Conservation (phyloP, 345 rosid species). For the Firmiana major region DNA sequence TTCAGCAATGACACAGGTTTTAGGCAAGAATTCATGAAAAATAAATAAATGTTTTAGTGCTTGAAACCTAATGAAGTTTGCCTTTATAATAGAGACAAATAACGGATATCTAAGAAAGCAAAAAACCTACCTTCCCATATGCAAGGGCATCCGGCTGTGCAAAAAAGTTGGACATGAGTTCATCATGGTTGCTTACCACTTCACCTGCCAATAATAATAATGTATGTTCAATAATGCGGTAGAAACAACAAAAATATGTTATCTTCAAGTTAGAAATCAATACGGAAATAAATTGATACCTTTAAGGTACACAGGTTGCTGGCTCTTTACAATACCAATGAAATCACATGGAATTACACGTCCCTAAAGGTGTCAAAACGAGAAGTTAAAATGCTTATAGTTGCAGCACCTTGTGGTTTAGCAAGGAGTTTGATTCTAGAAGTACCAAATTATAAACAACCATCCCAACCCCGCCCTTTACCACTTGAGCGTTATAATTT, state of each 20-base stretch:
- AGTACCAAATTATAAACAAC: background rate
- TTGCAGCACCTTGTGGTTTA: background rate
- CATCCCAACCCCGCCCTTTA: background rate
- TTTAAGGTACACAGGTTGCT: slow-evolving; percentile 86
- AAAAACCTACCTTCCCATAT: slow-evolving; percentile 76
- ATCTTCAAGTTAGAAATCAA: background rate
- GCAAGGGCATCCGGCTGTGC: slow-evolving; percentile 99
- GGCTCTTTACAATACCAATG: slow-evolving; percentile 81
- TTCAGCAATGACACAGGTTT: background rate
- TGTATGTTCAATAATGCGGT: background rate
- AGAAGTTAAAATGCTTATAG: slow-evolving; percentile 1
- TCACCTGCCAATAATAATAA: slow-evolving; percentile 51
- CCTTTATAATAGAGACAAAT: background rate
- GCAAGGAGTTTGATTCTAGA: background rate
- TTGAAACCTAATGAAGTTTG: background rate
- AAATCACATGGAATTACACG: slow-evolving; percentile 94
- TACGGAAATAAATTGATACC: slow-evolving; percentile 34
- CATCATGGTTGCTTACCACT: slow-evolving; percentile 91
- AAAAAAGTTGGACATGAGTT: slow-evolving; percentile 98
- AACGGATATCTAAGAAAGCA: background rate
- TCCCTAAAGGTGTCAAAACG: slow-evolving; percentile 51
- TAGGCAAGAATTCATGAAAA: background rate
- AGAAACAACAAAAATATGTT: slow-evolving; percentile 12
- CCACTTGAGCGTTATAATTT: background rate
- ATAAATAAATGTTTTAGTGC: background rate